phyloP scores from a whole-genome alignment of 2,329 filamentous ascomycete genomes.

The Penicillium vulpinum region DNA sequence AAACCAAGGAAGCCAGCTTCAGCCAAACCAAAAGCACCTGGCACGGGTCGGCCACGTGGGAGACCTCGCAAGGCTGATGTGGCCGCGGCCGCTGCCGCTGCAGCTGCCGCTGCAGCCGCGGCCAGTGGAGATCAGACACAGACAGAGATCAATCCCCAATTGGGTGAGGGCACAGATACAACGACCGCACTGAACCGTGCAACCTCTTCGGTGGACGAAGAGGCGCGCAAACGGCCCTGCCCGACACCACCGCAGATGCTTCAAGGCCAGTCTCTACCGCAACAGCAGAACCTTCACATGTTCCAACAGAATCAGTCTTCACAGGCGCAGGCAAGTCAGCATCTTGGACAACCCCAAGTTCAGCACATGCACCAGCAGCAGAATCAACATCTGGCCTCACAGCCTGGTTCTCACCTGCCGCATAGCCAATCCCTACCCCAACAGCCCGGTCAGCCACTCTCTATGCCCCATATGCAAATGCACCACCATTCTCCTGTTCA shows the following conservation, averaged over 20 bases:
- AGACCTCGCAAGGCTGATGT: constrained; percentile 38
- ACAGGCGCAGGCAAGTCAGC: constrained; percentile 13
- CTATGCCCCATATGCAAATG: constrained; percentile 27
- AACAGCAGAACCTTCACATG: constrained; percentile 15
- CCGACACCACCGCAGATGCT: constrained; percentile 24
- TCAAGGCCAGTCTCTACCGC: constrained; percentile 11
- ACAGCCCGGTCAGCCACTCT: constrained; percentile 16
- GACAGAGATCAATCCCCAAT: constrained; percentile 10
- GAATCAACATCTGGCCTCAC: constrained; percentile 13
- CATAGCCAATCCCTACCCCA: neutral
- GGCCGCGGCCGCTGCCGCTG: constrained; percentile 29
- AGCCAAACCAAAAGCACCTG: constrained; percentile 24
- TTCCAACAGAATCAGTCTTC: constrained; percentile 10
- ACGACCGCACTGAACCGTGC: constrained; percentile 13
- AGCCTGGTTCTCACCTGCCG: constrained; percentile 6
- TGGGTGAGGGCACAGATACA: constrained; percentile 5
- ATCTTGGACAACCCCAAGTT: constrained; percentile 13
- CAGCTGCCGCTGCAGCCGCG: constrained; percentile 27
- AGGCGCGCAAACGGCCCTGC: constrained; percentile 18
- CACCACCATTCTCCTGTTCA: constrained; percentile 23
- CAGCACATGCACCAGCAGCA: constrained; percentile 12
- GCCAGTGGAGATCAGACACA: constrained; percentile 20
- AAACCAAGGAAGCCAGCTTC: constrained; percentile 8
- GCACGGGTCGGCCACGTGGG: constrained; percentile 36
- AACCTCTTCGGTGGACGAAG: constrained; percentile 13